Conservation (phyloP, 371 early-diverging fungal species). For the Apophysomyces elegans region DNA sequence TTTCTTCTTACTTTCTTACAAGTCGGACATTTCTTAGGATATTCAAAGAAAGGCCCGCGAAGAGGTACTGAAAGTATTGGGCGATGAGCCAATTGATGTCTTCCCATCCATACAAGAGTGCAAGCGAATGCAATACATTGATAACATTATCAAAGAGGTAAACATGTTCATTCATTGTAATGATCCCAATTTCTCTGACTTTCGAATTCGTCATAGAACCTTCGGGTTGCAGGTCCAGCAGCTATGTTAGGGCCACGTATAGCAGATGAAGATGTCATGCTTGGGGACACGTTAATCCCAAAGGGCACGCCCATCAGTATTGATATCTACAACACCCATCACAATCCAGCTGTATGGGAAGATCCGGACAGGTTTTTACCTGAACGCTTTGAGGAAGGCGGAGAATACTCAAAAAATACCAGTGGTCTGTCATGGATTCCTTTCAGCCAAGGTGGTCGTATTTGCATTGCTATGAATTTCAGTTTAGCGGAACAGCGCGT, state of each 20-base stretch:
- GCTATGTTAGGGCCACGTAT: constrained; percentile 13
- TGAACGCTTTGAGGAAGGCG: constrained; percentile 44
- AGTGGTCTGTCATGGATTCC: constrained; percentile 41
- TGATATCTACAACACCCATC: constrained; percentile 21
- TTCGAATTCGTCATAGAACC: neutral
- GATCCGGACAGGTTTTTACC: constrained; percentile 46
- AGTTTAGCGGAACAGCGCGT: constrained; percentile 23
- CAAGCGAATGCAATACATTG: constrained; percentile 10
- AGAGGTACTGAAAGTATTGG: constrained; percentile 20
- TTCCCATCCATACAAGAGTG: constrained; percentile 7
- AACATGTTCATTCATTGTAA: too few relatives aligned
- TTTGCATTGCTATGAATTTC: constrained; percentile 40
- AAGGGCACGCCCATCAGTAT: constrained; percentile 21
- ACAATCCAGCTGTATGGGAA: constrained; percentile 35
- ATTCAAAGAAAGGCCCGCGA: constrained; percentile 26
- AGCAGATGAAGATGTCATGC: constrained; percentile 15
- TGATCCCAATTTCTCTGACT: neutral
- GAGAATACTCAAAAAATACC: constrained; percentile 11
- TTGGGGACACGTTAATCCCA: constrained; percentile 22
- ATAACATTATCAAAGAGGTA: constrained; percentile 12
- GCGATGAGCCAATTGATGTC: constrained; percentile 8
- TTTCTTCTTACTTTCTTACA: neutral
- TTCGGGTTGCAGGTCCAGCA: constrained; percentile 19
- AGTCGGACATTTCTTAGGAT: neutral
- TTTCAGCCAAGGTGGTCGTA: constrained; percentile 47